Conservation (phyloP, 1,284 basidiomycete species). For the Inonotus hispidus region DNA sequence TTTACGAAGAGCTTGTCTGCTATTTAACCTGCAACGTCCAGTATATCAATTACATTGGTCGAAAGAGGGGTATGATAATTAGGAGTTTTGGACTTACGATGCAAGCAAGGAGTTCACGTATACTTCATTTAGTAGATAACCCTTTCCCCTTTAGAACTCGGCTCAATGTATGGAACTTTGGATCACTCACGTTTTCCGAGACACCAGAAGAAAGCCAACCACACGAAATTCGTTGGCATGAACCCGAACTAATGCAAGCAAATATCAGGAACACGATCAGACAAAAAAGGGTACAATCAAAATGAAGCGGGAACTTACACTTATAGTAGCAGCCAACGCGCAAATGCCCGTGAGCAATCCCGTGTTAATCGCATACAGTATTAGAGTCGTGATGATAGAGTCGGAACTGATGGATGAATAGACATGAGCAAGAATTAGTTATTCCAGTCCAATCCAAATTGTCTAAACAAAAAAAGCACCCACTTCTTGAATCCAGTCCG, state of each 20-base stretch:
- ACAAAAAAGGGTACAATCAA: neutral
- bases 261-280: neutral
- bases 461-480: no score
- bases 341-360: slow-evolving; percentile 30
- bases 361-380: slow-evolving; percentile 31
- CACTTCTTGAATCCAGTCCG: slow-evolving; percentile 29
- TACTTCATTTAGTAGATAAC: neutral
- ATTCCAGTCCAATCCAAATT: no score
- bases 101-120: slow-evolving; percentile 18
- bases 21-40: slow-evolving; percentile 6
- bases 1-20: slow-evolving; percentile 9
- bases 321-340: slow-evolving; percentile 25
- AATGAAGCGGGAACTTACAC: slow-evolving; percentile 17
- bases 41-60: neutral
- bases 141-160: no score
- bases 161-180: neutral
- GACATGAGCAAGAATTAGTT: no score
- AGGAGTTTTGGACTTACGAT: slow-evolving; percentile 13
- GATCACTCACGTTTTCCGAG: slow-evolving; percentile 28
- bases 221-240: slow-evolving; percentile 30
- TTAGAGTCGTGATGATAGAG: slow-evolving; percentile 28
- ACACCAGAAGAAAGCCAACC: slow-evolving; percentile 31
- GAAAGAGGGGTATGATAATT: neutral
- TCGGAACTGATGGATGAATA: no score
- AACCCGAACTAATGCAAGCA: slow-evolving; percentile 23